Evolutionary conservation across 805 yeast genomes (phyloP), one percentile per base, ranked within the genome.

Genomic region (Lipomyces lipofer): DNA sequence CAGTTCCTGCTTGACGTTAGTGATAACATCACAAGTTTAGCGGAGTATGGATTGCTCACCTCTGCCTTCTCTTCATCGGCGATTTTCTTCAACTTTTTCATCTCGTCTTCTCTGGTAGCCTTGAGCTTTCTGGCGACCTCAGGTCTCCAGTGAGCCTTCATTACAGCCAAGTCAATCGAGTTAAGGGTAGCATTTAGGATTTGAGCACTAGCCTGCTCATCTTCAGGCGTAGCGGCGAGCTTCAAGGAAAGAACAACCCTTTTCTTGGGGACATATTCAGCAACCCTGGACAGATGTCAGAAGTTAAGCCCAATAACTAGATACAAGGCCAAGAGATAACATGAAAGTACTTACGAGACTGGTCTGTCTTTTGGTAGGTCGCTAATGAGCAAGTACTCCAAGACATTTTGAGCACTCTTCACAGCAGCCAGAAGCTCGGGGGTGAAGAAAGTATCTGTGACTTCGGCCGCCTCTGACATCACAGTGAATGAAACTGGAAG

Each of bases 391-490:
- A 94, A 67, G 66, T 69, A 86, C 66, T 83, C 81, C 66, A 94
- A 72, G 56, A 81, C 72, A 25, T 73, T 74, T 27, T 79, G 66
- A 43, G 73, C 74, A 12, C 65, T 59, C 27, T 73, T 71, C 49
- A 84, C 68, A 44, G 77, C 76, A n/a, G 67, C 74, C 60, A 65
- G 62, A 15, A 75, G 62, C 57, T 78, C 79, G 25, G 74, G 73
- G n/a, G 50, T 51, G 62, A 78, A 76, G 49, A 87, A 73, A 54
- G 80, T 73, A 4, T 82, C 88, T 62, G 85, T 89, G 73, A 88
- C 77, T 69, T 92, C 98, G 58, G 83, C 78, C 53, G 82, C 82
- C 76, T 94, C 99, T 64, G 86, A 77, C 98, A 94, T 91, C 73
- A 81, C 88, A 25, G 88, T 96, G 67, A 78, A 87, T 60, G 86